Evolutionary conservation across 108 stramenopile genomes (phyloP).

Genomic region (Skeletonema marinoi): DNA sequence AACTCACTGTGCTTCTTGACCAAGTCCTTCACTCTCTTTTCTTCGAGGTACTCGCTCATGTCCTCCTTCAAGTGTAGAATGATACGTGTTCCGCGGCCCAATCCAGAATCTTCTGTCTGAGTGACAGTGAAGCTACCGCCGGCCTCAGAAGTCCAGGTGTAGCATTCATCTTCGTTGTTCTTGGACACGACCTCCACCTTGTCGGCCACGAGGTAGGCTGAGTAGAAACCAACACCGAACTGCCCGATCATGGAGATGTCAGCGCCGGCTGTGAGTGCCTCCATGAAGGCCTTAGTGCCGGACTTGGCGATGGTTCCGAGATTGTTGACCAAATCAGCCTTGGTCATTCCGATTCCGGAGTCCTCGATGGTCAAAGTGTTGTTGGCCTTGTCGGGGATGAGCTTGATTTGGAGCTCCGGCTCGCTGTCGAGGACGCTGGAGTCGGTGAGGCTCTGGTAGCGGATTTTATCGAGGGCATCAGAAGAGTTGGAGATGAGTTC

Average conservation of each 20-base stretch:
- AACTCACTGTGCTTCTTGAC: slow-evolving; percentile 99
- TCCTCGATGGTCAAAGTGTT: slow-evolving; percentile 99
- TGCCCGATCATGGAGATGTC: slow-evolving; percentile 99
- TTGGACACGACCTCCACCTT: slow-evolving; percentile 97
- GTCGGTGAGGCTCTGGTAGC: slow-evolving; percentile 98
- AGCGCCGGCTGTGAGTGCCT: slow-evolving; percentile 98
- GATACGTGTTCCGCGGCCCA: slow-evolving; percentile 98
- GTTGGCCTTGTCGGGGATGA: slow-evolving; percentile 99
- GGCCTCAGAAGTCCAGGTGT: slow-evolving; percentile 97
- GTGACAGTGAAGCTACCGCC: slow-evolving; percentile 98
- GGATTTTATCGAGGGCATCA: slow-evolving; percentile 99
- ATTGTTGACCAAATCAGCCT: slow-evolving; percentile 99
- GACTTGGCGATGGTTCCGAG: slow-evolving; percentile 99
- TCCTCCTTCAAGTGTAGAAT: slow-evolving; percentile 99
- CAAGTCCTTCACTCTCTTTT: slow-evolving; percentile 97
- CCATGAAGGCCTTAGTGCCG: slow-evolving; percentile 99
- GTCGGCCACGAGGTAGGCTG: slow-evolving; percentile 99
- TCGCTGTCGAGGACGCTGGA: slow-evolving; percentile 92
- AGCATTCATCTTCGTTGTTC: slow-evolving; percentile 93
- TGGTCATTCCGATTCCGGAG: slow-evolving; percentile 99
- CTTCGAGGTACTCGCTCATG: slow-evolving; percentile 99
- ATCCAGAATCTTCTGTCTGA: slow-evolving; percentile 73
- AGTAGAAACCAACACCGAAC: slow-evolving; percentile 99
- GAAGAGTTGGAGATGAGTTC: slow-evolving; percentile 98
- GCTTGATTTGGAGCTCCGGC: slow-evolving; percentile 96